Conservation (phyloP, 495 filamentous ascomycete genomes). For the Oidiodendron maius region DNA sequence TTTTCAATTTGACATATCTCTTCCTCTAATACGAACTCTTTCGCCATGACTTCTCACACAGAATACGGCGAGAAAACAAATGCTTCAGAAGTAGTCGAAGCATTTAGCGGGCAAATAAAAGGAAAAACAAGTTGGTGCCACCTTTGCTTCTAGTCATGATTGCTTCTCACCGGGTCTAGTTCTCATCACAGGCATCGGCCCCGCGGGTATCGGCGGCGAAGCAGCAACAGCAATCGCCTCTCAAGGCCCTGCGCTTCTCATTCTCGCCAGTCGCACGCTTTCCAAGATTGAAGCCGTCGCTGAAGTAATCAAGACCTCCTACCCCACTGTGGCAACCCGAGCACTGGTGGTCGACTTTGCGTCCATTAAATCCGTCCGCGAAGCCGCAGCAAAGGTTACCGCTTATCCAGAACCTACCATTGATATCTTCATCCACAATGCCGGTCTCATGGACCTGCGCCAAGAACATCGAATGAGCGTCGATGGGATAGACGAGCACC, state of each 20-base stretch:
- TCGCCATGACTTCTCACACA: too few species aligned
- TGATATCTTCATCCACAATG: conserved; percentile 65
- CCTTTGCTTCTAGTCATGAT: too few species aligned
- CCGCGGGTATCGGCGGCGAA: not conserved
- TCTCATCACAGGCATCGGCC: not conserved
- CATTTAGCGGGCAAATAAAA: too few species aligned
- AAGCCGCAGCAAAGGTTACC: conserved; percentile 29
- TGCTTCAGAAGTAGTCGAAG: too few species aligned
- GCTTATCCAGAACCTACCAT: too few species aligned
- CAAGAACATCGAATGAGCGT: conserved; percentile 12
- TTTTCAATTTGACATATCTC: too few species aligned
- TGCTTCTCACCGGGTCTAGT: too few species aligned
- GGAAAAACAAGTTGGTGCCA: too few species aligned
- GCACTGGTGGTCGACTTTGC: conserved; percentile 38
- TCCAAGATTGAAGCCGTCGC: conserved; percentile 34
- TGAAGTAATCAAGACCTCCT: conserved; percentile 27
- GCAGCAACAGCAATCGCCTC: conserved; percentile 21
- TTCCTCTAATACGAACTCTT: too few species aligned
- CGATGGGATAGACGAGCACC: conserved; percentile 46
- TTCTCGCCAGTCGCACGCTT: conserved; percentile 33
- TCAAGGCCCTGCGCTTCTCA: conserved; percentile 34
- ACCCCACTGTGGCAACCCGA: conserved; percentile 31
- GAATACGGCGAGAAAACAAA: too few species aligned
- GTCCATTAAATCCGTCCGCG: conserved; percentile 35
- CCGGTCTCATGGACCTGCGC: conserved; percentile 32